Evolutionary conservation across 345 rosid species (phyloP), one percentile per base, ranked within the genome.

Genomic region (Eucalyptus albens): DNA sequence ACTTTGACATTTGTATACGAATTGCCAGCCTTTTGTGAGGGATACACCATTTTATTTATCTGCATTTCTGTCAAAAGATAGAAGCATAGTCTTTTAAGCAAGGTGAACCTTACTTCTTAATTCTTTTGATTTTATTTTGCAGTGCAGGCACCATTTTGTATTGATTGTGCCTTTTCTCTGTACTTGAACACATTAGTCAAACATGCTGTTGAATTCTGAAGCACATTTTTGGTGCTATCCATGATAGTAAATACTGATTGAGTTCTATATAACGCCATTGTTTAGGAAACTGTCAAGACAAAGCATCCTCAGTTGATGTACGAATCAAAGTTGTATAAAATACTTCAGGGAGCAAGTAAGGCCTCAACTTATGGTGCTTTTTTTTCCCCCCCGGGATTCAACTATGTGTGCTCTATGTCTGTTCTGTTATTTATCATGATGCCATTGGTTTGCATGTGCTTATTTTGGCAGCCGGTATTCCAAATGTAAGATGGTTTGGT

Each of bases 261-360:
- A 77, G 47, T 77, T 40, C 42, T 40, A 77, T 37, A 40, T 40
- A 77, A 72, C 1, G 2, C 47, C 47, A 10, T 49, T 88, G 53
- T 53, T 29, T 90, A 97, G 99, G 99, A 98, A 95, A 95, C 90
- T 93, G 94, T 94, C 86, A 97, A 98, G 94, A 97, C 99, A 29
- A 96, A 96, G 92, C 99, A 97, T 94, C 99, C 99, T 17, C 99
- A 96, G 89, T 92, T 97, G 92, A 94, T 96, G 33, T 97, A 97
- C 86, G 99, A 97, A 92, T 97, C 99, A 6, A 97, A 96, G 94
- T 87, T 97, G 86, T 97, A 96, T 91, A 96, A 95, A 90, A 94
- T 97, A 88, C 95, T 97, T 81, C 99, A 97, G 86, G 99, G 97
- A 94, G 99, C 98, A 96, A 97, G 99, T 97, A 95, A 91, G 65